phyloP scores from a whole-genome alignment of 1,139 yeast genomes.

The Geotrichum fermentans region DNA sequence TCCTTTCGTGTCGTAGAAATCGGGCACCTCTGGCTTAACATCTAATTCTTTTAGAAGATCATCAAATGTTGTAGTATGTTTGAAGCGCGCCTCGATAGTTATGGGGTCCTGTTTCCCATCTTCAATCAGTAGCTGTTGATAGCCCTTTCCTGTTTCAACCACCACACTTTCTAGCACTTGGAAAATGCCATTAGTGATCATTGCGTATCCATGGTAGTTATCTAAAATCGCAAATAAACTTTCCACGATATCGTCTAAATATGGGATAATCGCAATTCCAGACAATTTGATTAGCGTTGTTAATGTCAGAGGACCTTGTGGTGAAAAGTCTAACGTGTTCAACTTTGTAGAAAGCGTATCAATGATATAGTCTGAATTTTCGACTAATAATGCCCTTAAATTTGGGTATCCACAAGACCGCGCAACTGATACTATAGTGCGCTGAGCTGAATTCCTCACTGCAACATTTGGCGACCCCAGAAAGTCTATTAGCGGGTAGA shows the following conservation, averaged over 20 bases:
- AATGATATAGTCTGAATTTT: constrained; percentile 73
- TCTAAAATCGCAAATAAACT: constrained; percentile 75
- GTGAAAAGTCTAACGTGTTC: constrained; percentile 64
- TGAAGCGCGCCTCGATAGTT: constrained; percentile 11
- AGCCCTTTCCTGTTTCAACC: constrained; percentile 47
- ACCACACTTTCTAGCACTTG: constrained; percentile 63
- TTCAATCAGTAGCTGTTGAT: constrained; percentile 19
- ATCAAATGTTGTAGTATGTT: constrained; percentile 22
- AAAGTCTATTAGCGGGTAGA: constrained; percentile 53
- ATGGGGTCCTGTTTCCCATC: constrained; percentile 4
- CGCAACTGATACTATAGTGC: constrained; percentile 47
- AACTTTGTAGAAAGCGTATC: constrained; percentile 69
- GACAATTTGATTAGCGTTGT: constrained; percentile 63
- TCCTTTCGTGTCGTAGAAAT: constrained; percentile 30
- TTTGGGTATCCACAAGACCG: constrained; percentile 53
- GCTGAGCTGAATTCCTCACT: constrained; percentile 47
- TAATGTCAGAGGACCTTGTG: constrained; percentile 66
- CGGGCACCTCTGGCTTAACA: constrained; percentile 17
- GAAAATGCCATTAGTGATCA: constrained; percentile 69
- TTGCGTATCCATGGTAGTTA: constrained; percentile 73
- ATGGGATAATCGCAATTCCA: constrained; percentile 61
- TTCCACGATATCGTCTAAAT: constrained; percentile 64
- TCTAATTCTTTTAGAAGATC: constrained; percentile 25
- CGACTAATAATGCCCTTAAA: constrained; percentile 50
- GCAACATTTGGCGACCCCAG: constrained; percentile 46